Evolutionary conservation across 2,329 filamentous ascomycete genomes (phyloP), one percentile per base, ranked within the genome.

Genomic region (Phyllosticta citriasiana): DNA sequence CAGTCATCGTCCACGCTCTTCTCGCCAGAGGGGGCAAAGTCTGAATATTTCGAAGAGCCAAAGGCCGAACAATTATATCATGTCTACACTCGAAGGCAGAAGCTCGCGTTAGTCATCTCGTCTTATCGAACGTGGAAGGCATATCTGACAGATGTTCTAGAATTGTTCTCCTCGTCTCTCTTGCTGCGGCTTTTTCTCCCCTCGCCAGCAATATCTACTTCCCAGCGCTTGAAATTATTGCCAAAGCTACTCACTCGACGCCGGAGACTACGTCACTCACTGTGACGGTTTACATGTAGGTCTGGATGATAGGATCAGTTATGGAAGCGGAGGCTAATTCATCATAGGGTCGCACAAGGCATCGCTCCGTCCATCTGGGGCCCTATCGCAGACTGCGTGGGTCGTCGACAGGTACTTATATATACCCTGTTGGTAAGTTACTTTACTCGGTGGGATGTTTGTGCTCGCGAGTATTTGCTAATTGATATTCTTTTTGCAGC

Each of bases 341-440:
- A 22, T 22, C 19, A 79, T 62, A 68, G 79, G 24, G 71, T 79
- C 25, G 74, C 78, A 59, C 76, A 79, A 66, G 78, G 73, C 0
- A 60, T 79, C 1, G 71, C 76, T 2, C 78, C 78, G 0, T 75
- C 67, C 22, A 55, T 80, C 22, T 76, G 72, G 72, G 57, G 57
- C 2, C 57, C 57, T 5, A 55, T 59, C n/a, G 57, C 57, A 14
- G 57, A 59, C 8, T 59, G 57, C 33, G 30, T 59, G 24, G 57
- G 57, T 14, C 52, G 57, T 5, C 52, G 57, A 27, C 57, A 55
- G 30, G 57, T 59, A 9, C 57, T 59, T 3, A 16, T 59, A 27
- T 59, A 59, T 9, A 59, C 57, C 1, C n/a, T 59, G 8, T 24
- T 59, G 33, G 52, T 59, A 27, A 30, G 27, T 30, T 4, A 30